A percentile compares a stretch with the other conserved stretches of the same genome.
Conservation (phyloP, 805 yeast species). For the Sungouiella thailandica region DNA sequence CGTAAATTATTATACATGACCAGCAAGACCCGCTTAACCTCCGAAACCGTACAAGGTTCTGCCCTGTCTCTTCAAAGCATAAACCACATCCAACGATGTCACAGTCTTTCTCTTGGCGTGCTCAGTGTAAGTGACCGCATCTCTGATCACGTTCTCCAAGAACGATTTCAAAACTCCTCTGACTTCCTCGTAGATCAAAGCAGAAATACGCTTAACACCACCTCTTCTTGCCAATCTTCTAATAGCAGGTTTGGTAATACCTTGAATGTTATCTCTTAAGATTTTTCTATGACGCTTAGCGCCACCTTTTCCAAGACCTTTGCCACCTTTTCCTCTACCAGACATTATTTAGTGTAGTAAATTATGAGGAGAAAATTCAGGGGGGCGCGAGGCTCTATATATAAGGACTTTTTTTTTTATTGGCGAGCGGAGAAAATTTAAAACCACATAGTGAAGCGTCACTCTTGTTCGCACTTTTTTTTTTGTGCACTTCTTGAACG, state of each 20-base stretch:
- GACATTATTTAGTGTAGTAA: slow-evolving; percentile 56
- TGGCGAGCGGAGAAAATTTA: too few relatives aligned
- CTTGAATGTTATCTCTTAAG: slow-evolving; percentile 98
- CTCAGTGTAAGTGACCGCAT: slow-evolving; percentile 98
- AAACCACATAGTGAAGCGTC: too few relatives aligned
- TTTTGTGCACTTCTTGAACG: slow-evolving; percentile 5
- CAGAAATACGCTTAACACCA: slow-evolving; percentile 99
- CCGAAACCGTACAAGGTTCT: slow-evolving; percentile 99
- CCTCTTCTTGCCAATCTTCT: slow-evolving; percentile 99
- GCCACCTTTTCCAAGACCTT: slow-evolving; percentile 99
- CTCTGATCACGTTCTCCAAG: slow-evolving; percentile 96
- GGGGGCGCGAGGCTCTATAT: slow-evolving; percentile 13
- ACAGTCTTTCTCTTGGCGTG: slow-evolving; percentile 99
- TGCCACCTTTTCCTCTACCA: slow-evolving; percentile 99
- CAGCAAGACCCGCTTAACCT: slow-evolving; percentile 48
- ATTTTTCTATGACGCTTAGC: slow-evolving; percentile 99
- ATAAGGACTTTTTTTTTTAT: too few relatives aligned
- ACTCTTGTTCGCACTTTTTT: background rate
- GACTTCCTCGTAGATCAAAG: slow-evolving; percentile 97
- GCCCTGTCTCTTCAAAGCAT: slow-evolving; percentile 99
- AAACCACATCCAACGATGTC: slow-evolving; percentile 96
- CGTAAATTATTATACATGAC: slow-evolving; percentile 6
- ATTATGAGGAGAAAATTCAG: slow-evolving; percentile 4
- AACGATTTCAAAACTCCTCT: slow-evolving; percentile 94
- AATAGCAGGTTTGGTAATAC: slow-evolving; percentile 99